A percentile compares a stretch with the other conserved stretches of the same genome.
Evolutionary conservation across 495 filamentous ascomycete species (phyloP).

Genomic region (Hyphodiscus hymeniophilus): DNA sequence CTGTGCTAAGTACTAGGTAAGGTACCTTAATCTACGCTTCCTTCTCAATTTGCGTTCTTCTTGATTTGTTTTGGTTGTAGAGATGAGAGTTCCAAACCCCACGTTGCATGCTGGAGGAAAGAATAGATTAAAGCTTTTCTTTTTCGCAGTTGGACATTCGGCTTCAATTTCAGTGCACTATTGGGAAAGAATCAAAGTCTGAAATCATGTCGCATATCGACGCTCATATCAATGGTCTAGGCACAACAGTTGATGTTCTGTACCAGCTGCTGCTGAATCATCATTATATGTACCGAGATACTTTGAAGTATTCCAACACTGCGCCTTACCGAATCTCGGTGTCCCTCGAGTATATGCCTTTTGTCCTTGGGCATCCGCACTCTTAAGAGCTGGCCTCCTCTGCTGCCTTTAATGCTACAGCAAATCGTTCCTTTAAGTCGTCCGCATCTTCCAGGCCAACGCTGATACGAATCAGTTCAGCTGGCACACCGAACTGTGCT

Average conservation of each 20-base stretch:
- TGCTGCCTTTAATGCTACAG: conserved; percentile 38
- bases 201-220: background rate
- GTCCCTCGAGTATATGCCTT: too few species aligned
- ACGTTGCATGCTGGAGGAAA: too few species aligned
- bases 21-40: too few species aligned
- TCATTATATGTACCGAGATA: background rate
- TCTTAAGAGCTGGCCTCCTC: conserved; percentile 24
- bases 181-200: background rate
- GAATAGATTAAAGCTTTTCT: too few species aligned
- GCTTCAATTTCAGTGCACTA: too few species aligned
- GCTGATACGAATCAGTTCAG: conserved; percentile 74
- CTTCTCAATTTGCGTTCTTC: too few species aligned
- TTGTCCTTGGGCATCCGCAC: too few species aligned
- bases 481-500: conserved; percentile 66
- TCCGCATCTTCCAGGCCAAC: conserved; percentile 79
- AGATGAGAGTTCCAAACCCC: too few species aligned
- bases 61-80: too few species aligned
- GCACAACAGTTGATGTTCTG: too few species aligned
- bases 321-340: background rate
- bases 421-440: conserved; percentile 45
- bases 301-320: background rate
- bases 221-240: background rate
- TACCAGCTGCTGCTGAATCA: background rate
- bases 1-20: too few species aligned
- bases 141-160: background rate